These are phyloP conservation scores for Myochromella boudieri DNA, from an alignment of 768 basidiomycete genomes.

Conservation along the genomic window DNA sequence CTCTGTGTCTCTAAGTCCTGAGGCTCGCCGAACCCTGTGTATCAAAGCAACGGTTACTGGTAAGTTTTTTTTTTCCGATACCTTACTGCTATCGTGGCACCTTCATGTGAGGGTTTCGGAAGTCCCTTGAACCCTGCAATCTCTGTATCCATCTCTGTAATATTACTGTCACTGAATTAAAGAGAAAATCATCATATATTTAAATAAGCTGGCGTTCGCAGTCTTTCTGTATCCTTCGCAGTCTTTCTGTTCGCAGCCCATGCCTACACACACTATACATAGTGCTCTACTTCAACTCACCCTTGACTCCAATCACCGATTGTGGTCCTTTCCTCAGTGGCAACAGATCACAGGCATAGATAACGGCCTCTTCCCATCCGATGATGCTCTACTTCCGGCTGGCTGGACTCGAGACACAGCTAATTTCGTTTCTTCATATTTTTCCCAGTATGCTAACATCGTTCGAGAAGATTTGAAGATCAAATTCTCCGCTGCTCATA, in stretches of 20 bases:
- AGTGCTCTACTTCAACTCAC: constrained; percentile 18
- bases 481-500: background rate
- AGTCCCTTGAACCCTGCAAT: too few species aligned
- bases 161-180: too few species aligned
- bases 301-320: constrained; percentile 2
- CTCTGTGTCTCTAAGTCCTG: too few species aligned
- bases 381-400: constrained; percentile 17
- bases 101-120: too few species aligned
- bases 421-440: constrained; percentile 3
- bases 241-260: background rate
- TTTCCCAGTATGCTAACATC: background rate
- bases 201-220: too few species aligned
- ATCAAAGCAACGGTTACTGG: too few species aligned
- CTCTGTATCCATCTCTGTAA: too few species aligned
- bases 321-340: constrained; percentile 19
- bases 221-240: too few species aligned
- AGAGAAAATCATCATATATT: too few species aligned
- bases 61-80: too few species aligned
- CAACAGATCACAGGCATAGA: constrained; percentile 20
- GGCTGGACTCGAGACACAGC: constrained; percentile 13
- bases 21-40: too few species aligned
- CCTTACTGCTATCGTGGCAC: too few species aligned
- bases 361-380: constrained; percentile 21
- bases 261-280: constrained; percentile 13
- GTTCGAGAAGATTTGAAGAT: background rate